Percentiles rank a stretch among this genome's conserved stretches.
Conservation (phyloP, 2,329 filamentous ascomycete species). For the Talaromyces sp. region DNA sequence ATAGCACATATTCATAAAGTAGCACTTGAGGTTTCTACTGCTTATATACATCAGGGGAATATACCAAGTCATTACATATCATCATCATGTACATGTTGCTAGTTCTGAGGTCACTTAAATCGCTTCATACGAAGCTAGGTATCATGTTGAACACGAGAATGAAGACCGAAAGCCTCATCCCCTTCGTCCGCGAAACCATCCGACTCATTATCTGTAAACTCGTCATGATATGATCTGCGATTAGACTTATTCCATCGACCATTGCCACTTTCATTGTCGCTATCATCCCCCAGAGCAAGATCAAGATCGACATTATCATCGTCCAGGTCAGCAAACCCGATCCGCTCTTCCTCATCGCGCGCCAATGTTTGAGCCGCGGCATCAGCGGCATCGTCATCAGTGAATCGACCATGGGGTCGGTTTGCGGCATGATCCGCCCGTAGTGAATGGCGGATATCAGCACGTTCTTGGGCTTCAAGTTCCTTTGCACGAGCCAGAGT, state of each 20-base stretch:
- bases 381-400: constrained; percentile 44
- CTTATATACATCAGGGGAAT: neutral
- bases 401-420: constrained; percentile 37
- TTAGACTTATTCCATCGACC: constrained; percentile 23
- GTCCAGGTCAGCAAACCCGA: constrained; percentile 46
- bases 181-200: constrained; percentile 47
- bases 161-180: constrained; percentile 46
- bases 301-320: constrained; percentile 45
- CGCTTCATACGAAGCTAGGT: neutral
- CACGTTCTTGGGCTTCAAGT: constrained; percentile 52
- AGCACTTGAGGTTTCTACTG: too few species aligned
- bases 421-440: constrained; percentile 38
- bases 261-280: constrained; percentile 42
- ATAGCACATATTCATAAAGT: neutral
- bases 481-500: constrained; percentile 53
- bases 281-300: constrained; percentile 44
- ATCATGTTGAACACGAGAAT: constrained; percentile 35
- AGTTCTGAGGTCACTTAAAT: neutral
- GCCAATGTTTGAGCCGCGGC: constrained; percentile 44
- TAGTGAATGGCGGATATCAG: constrained; percentile 39
- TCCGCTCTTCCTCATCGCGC: constrained; percentile 46
- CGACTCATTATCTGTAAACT: constrained; percentile 57
- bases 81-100: neutral
- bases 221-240: constrained; percentile 54
- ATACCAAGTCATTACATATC: neutral